Conservation (phyloP, 495 filamentous ascomycete genomes). For the Penicillium desertorum region DNA sequence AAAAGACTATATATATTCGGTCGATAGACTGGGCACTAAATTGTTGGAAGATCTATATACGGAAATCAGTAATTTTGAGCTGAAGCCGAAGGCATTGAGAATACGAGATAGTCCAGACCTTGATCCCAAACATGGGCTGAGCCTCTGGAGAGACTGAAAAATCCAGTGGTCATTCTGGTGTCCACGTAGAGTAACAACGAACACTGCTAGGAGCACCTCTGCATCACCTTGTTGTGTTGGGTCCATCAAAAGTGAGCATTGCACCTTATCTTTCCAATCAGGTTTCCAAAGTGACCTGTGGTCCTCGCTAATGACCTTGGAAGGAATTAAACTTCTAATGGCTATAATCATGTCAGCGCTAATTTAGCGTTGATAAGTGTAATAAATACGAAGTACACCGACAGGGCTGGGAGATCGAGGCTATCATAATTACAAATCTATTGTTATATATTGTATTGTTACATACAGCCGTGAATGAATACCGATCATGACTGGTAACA, state of each 20-base stretch:
- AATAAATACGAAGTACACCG: slow-evolving; percentile 4
- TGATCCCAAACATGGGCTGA: slow-evolving; percentile 7
- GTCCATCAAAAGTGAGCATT: slow-evolving; percentile 12
- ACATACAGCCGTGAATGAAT: slow-evolving; percentile 7
- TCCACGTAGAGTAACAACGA: slow-evolving; percentile 13
- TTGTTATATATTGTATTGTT: slow-evolving; percentile 6
- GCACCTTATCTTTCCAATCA: slow-evolving; percentile 21
- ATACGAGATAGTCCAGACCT: slow-evolving; percentile 16
- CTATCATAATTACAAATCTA: slow-evolving; percentile 6
- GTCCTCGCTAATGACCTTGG: background rate
- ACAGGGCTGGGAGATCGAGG: background rate
- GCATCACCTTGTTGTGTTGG: slow-evolving; percentile 10
- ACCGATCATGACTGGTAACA: slow-evolving; percentile 11
- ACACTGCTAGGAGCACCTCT: slow-evolving; percentile 3
- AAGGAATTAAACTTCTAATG: background rate
- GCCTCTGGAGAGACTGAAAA: slow-evolving; percentile 7
- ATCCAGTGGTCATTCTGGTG: background rate
- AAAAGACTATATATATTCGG: slow-evolving; percentile 6
- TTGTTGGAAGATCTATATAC: slow-evolving; percentile 4
- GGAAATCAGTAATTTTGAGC: slow-evolving; percentile 10
- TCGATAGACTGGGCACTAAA: slow-evolving; percentile 4
- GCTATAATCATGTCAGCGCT: slow-evolving; percentile 8
- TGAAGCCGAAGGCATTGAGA: slow-evolving; percentile 10
- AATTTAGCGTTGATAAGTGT: slow-evolving; percentile 1
- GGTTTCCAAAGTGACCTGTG: slow-evolving; percentile 4